Evolutionary conservation across 2,329 filamentous ascomycete genomes (phyloP).

Genomic region (Diaporthe sp.): DNA sequence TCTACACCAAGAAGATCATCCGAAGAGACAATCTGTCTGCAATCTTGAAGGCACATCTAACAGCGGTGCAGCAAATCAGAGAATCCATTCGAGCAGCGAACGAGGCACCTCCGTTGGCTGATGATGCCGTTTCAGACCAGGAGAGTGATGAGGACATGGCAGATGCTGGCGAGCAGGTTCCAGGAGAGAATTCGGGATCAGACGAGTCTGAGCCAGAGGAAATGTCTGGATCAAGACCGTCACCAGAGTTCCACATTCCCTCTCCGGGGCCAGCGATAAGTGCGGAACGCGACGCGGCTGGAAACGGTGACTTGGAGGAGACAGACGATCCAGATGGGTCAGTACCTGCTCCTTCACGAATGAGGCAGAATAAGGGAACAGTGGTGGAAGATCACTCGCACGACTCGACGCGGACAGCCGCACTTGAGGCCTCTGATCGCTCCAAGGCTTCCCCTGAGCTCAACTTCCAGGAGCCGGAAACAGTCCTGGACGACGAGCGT

Average conservation of each 20-base stretch:
- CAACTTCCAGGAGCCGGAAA: not conserved
- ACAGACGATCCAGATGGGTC: too few relatives aligned
- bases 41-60: constrained; percentile 46
- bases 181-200: not conserved
- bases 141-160: constrained; percentile 21
- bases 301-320: not conserved
- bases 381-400: not conserved
- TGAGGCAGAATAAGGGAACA: not conserved
- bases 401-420: not conserved
- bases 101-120: not conserved
- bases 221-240: not conserved
- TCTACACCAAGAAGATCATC: constrained; percentile 46
- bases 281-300: not conserved
- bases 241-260: constrained; percentile 25
- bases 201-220: not conserved
- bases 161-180: not conserved
- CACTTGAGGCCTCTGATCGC: not conserved
- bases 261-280: constrained; percentile 15
- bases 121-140: not conserved
- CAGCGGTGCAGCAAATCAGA: constrained; percentile 40
- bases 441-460: not conserved
- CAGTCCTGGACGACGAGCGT: not conserved
- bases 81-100: constrained; percentile 15
- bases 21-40: constrained; percentile 46
- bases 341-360: not conserved